Evolutionary conservation across 2,329 filamentous ascomycete species (phyloP).

Genomic region (Sphaceloma murrayae): DNA sequence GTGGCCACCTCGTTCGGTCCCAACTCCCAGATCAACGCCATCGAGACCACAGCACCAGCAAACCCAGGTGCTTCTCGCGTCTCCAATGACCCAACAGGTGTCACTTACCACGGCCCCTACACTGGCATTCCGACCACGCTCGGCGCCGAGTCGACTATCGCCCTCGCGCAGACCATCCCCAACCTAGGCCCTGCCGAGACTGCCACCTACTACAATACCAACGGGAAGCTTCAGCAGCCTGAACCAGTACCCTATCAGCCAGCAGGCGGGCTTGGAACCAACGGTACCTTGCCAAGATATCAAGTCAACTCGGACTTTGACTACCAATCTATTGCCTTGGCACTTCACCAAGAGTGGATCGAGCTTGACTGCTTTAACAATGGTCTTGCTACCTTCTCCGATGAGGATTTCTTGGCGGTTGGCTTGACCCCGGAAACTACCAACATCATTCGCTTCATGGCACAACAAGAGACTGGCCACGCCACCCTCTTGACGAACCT

Average conservation of each 20-base stretch:
- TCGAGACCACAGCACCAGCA: conserved; percentile 26
- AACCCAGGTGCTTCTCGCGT: conserved; percentile 36
- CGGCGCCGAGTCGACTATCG: conserved; percentile 54
- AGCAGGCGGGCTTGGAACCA: conserved; percentile 61
- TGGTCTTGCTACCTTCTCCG: conserved; percentile 59
- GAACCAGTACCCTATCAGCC: conserved; percentile 65
- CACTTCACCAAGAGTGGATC: conserved; percentile 74
- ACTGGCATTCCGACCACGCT: conserved; percentile 58
- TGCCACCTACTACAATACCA: conserved; percentile 60
- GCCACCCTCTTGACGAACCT: conserved; percentile 69
- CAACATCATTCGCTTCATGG: conserved; percentile 65
- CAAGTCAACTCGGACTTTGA: conserved; percentile 74
- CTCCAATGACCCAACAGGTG: conserved; percentile 43
- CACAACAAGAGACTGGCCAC: conserved; percentile 66
- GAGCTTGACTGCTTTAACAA: conserved; percentile 76
- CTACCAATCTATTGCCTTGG: conserved; percentile 65
- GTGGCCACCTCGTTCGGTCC: conserved; percentile 36
- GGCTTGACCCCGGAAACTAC: conserved; percentile 61
- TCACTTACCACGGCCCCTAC: conserved; percentile 60
- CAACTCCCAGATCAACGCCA: conserved; percentile 36
- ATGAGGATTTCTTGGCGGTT: conserved; percentile 56
- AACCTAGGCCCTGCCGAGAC: conserved; percentile 44
- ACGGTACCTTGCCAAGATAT: conserved; percentile 66
- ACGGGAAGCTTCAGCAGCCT: conserved; percentile 57
- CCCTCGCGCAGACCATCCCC: conserved; percentile 51